Base-by-base conservation (phyloP, 2,329 filamentous ascomycete species). In the Ophiostoma triangulosporum region DNA sequence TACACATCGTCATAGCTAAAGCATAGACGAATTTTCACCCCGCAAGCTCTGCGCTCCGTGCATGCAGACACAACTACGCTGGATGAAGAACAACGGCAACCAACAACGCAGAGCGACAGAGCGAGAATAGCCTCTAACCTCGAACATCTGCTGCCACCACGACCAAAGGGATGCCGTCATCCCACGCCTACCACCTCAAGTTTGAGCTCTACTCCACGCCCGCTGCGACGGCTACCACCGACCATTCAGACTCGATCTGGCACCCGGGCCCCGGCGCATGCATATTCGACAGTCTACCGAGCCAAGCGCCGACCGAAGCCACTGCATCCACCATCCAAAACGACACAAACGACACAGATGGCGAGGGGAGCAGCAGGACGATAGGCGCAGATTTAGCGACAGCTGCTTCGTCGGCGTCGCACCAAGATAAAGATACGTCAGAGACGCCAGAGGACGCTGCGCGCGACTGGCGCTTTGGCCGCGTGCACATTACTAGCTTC, bases 381-480 rank as follows among this genome's bases (percentile, higher is more conserved):
- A 17, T 17, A n/a, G 24, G 31, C 54, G 26, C 43, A 20, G n/a
- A 31, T n/a, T n/a, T n/a, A n/a, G n/a, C n/a, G n/a, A n/a, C n/a
- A n/a, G n/a, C n/a, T n/a, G n/a, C n/a, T 8, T 24, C 15, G 24
- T 14, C 73, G 9, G 20, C n/a, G 8, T 20, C 14, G 8, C 12
- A 36, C 35, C 4, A 15, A n/a, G 7, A 3, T 20, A 36, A 36
- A 17, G 6, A 8, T 17, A 36, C 35, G n/a, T 17, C 22, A 43
- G 38, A 22, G 24, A 11, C 8, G 73, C 15, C n/a, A 29, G 15
- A 29, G 56, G 73, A 68, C 43, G 78, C 79, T 2, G 68, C 69
- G 3, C 70, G 68, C 53, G 91, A 97, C 66, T 91, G 87, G 83
- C 77, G 93, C 52, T 88, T 94, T 65, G 86, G 84, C 45, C 74